phyloP scores from a whole-genome alignment of 257 asterid genomes.

The Solanum pimpinellifolium region DNA sequence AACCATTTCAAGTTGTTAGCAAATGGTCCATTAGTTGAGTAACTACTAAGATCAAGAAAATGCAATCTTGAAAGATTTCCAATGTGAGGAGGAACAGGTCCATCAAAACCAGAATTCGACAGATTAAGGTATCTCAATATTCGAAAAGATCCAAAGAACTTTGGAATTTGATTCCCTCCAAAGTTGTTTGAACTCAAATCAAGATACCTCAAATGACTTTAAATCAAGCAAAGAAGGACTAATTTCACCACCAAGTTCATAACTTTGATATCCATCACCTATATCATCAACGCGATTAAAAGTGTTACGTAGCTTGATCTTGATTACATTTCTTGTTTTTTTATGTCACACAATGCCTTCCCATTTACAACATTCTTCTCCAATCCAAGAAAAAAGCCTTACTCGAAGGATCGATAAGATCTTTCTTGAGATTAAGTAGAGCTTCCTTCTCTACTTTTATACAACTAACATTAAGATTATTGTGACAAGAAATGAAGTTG shows the following conservation, averaged over 20 bases:
- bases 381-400: conserved; percentile 14
- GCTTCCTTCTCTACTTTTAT: conserved; percentile 3
- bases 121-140: neutral
- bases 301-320: neutral
- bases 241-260: neutral
- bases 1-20: neutral
- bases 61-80: neutral
- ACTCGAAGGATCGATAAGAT: conserved; percentile 1
- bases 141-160: neutral
- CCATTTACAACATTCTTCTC: conserved; percentile 21
- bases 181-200: neutral
- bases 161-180: neutral
- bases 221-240: neutral
- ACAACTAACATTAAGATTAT: neutral
- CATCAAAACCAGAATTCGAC: neutral
- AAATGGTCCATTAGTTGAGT: neutral
- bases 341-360: conserved; percentile 11
- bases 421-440: conserved; percentile 1
- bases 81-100: neutral
- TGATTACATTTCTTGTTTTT: conserved; percentile 1
- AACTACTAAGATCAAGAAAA: neutral
- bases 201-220: neutral
- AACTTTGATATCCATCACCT: neutral
- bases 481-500: neutral
- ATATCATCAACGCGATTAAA: neutral